Evolutionary conservation across 768 basidiomycete genomes (phyloP).

Genomic region (Asterophora parasitica): DNA sequence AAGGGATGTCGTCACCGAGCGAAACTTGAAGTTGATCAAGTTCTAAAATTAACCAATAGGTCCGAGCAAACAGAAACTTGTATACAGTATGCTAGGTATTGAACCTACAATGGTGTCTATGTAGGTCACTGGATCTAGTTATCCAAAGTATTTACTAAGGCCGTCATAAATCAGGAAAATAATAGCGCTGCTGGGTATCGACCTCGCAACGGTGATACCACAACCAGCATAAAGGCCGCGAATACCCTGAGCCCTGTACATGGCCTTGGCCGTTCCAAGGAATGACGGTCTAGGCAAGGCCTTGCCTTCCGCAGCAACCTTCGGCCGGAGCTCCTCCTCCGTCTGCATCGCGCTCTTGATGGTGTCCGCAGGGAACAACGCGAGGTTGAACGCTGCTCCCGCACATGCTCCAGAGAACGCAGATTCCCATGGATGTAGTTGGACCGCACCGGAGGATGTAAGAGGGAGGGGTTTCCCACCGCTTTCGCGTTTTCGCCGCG

Average conservation of each 20-base stretch:
- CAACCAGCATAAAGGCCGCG: constrained; percentile 83
- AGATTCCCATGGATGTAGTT: constrained; percentile 72
- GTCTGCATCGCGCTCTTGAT: constrained; percentile 96
- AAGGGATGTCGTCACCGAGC: no score
- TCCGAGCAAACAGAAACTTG: no score
- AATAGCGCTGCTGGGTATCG: constrained; percentile 81
- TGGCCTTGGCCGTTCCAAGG: constrained; percentile 54
- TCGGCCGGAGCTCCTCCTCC: constrained; percentile 74
- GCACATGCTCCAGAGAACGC: constrained; percentile 85
- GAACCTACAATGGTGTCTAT: background rate
- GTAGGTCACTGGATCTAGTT: constrained; percentile 1
- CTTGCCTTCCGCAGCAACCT: background rate
- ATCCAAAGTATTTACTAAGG: constrained; percentile 39
- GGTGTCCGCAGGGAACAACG: constrained; percentile 94
- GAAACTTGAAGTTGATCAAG: no score
- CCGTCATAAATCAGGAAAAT: constrained; percentile 90
- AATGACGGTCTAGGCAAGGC: constrained; percentile 40
- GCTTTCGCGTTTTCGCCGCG: constrained; percentile 32
- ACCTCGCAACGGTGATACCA: constrained; percentile 79
- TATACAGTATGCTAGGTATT: background rate
- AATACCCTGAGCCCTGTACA: constrained; percentile 72
- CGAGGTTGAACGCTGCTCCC: constrained; percentile 78
- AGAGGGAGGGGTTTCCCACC: constrained; percentile 10
- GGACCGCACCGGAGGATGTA: constrained; percentile 33
- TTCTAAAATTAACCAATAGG: no score